phyloP scores from a whole-genome alignment of 768 basidiomycete species.

The Calvatia gigantea region DNA sequence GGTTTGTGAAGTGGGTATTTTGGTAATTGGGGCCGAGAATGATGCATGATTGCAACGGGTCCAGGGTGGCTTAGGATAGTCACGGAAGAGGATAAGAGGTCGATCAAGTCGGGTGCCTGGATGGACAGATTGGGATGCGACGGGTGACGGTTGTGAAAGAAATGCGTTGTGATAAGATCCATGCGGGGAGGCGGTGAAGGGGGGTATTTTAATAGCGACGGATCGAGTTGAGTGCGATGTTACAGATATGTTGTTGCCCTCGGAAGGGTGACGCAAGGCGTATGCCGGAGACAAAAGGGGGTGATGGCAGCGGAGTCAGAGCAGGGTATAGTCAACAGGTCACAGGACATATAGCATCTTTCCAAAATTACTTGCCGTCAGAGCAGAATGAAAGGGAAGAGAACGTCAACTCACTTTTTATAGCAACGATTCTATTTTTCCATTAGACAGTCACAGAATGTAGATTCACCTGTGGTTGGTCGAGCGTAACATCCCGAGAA shows the following conservation, averaged over 20 bases:
- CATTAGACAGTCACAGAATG: constrained; percentile 7
- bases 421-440: neutral
- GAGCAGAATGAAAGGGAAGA: neutral
- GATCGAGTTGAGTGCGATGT: neutral
- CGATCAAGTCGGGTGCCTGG: neutral
- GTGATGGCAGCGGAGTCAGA: too few relatives aligned
- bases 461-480: constrained; percentile 3
- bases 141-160: neutral
- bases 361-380: neutral
- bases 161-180: neutral
- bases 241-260: too few relatives aligned
- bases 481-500: constrained; percentile 3
- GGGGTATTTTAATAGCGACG: neutral
- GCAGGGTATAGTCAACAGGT: neutral
- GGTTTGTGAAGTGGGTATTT: neutral
- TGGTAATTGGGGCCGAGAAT: neutral
- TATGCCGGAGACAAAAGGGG: neutral
- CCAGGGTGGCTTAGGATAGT: neutral
- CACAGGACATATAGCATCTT: neutral
- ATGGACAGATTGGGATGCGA: neutral
- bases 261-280: too few relatives aligned
- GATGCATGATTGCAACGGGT: neutral
- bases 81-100: neutral
- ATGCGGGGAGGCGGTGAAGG: neutral
- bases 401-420: neutral